A percentile compares a stretch with the other conserved stretches of the same genome.
phyloP scores from a whole-genome alignment of 1,139 yeast species.

The Debaryomycetaceae sp. region DNA sequence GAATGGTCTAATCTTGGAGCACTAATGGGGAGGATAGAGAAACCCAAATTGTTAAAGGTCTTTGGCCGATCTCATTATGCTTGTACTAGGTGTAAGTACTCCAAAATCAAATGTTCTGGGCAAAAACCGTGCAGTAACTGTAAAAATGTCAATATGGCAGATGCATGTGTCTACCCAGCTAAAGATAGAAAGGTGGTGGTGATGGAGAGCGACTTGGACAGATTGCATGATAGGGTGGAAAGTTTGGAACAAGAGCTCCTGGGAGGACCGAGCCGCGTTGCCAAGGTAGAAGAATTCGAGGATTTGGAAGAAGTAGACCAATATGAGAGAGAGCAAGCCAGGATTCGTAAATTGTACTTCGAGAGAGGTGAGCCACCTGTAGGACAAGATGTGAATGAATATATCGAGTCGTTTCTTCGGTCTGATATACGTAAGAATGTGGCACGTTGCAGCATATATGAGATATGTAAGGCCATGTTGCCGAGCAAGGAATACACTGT shows the following conservation, averaged over 20 bases:
- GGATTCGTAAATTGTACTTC: not conserved
- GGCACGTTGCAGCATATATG: conserved; percentile 19
- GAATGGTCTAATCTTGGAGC: not conserved
- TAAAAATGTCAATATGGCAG: conserved; percentile 28
- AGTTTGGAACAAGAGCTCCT: conserved; percentile 22
- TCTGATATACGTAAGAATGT: not conserved
- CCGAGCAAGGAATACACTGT: conserved; percentile 31
- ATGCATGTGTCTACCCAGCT: conserved; percentile 44
- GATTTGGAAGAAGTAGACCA: not conserved
- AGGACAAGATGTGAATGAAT: not conserved
- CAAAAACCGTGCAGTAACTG: conserved; percentile 42
- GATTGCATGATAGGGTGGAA: conserved; percentile 38
- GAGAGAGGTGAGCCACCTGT: not conserved
- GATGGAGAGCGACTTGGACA: conserved; percentile 48
- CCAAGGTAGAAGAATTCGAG: not conserved
- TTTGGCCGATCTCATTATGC: conserved; percentile 43
- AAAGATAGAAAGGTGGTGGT: conserved; percentile 50
- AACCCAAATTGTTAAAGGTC: conserved; percentile 39
- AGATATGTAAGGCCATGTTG: conserved; percentile 17
- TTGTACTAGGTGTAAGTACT: conserved; percentile 36
- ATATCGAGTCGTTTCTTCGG: not conserved
- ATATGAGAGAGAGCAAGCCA: not conserved
- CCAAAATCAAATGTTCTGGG: conserved; percentile 44
- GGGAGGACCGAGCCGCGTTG: not conserved
- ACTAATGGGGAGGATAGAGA: conserved; percentile 7